A percentile compares a stretch with the other conserved stretches of the same genome.
Conservation (phyloP, 768 basidiomycete species). For the Kwoniella sp. region DNA sequence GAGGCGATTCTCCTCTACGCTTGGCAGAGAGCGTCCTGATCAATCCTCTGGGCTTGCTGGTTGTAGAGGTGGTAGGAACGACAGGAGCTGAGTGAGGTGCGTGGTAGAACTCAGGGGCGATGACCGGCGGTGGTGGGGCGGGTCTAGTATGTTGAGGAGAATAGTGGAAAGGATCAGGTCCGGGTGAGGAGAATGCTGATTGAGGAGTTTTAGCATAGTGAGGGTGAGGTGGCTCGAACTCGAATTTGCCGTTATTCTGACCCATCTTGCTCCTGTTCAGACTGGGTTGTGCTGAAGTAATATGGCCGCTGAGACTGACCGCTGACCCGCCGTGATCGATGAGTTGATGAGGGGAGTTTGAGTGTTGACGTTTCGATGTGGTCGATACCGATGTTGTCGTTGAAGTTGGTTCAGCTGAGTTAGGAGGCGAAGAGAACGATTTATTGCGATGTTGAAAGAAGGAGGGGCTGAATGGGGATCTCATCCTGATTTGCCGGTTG, state of each 20-base stretch:
- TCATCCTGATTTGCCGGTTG: not conserved
- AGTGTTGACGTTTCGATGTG: not conserved
- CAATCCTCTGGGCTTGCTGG: slow-evolving; percentile 5
- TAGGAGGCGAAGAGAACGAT: not conserved
- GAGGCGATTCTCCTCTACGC: not conserved
- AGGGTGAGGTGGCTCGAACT: slow-evolving; percentile 4
- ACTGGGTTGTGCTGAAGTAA: not conserved
- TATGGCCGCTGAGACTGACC: not conserved
- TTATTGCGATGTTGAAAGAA: not conserved
- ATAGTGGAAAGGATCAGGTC: slow-evolving; percentile 14
- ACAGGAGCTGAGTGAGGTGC: slow-evolving; percentile 19
- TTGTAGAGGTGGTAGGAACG: not conserved
- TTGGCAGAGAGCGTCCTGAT: slow-evolving; percentile 15
- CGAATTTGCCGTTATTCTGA: slow-evolving; percentile 10
- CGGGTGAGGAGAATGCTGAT: slow-evolving; percentile 4
- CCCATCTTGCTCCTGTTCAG: slow-evolving; percentile 8
- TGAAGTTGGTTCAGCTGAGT: not conserved
- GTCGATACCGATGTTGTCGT: not conserved
- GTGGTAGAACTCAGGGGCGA: slow-evolving; percentile 7
- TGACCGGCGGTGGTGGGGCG: not conserved
- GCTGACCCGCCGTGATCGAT: not conserved
- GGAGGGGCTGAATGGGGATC: not conserved
- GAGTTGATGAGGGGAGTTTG: not conserved
- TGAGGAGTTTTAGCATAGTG: not conserved
- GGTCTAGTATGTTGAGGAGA: slow-evolving; percentile 1